These are phyloP conservation scores for Acanthamoeba polyphaga DNA, from an alignment of 208 protist genomes.

Conservation along the genomic window DNA sequence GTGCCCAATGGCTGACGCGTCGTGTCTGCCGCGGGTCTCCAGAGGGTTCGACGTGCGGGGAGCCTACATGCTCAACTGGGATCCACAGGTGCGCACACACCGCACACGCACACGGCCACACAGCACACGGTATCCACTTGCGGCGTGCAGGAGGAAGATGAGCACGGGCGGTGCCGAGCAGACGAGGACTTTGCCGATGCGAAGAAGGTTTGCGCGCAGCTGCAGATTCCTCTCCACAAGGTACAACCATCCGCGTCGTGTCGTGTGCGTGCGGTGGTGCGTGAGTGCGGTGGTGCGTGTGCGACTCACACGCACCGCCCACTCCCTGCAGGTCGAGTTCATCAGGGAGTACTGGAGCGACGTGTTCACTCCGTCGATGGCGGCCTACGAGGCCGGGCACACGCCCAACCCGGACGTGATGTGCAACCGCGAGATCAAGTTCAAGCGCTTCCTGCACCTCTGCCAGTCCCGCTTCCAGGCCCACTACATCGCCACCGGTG, in stretches of 20 bases:
- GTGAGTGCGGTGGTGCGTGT: background rate
- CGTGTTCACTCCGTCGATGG: slow-evolving; percentile 87
- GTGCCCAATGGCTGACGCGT: too few species aligned
- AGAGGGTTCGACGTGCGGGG: slow-evolving; percentile 52
- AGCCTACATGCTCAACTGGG: slow-evolving; percentile 66
- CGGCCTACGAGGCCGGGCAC: slow-evolving; percentile 82
- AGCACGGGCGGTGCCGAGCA: slow-evolving; percentile 70
- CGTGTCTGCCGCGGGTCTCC: too few species aligned
- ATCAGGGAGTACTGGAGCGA: slow-evolving; percentile 91
- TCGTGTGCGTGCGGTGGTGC: too few species aligned
- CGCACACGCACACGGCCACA: background rate
- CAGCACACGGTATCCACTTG: background rate
- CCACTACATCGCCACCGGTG: slow-evolving; percentile 84
- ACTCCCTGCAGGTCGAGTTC: slow-evolving; percentile 83
- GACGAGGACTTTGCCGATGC: slow-evolving; percentile 77
- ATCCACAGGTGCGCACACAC: slow-evolving; percentile 11
- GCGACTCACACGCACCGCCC: background rate
- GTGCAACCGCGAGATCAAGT: slow-evolving; percentile 91
- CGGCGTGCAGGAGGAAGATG: slow-evolving; percentile 81
- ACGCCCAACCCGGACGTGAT: slow-evolving; percentile 91
- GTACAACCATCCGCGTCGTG: background rate
- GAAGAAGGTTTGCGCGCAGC: slow-evolving; percentile 70
- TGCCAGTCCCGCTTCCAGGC: slow-evolving; percentile 64
- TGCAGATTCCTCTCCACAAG: slow-evolving; percentile 50
- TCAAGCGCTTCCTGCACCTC: slow-evolving; percentile 85